Evolutionary conservation across 75 land plant species (phyloP), one percentile per base, ranked within the genome.

Genomic region (Ceratopteris richardii): DNA sequence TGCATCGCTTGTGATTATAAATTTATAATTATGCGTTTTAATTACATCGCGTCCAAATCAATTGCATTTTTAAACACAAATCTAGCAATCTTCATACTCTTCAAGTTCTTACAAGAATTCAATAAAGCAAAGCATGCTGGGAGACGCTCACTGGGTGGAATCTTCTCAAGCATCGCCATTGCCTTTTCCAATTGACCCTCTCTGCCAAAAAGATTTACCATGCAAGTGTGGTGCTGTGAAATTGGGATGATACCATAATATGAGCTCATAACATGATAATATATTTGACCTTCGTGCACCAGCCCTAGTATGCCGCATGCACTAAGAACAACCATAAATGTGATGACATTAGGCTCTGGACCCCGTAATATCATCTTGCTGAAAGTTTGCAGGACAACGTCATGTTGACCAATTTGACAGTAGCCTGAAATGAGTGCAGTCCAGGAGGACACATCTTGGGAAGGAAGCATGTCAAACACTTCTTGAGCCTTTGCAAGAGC

Each of bases 271-370:
- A 12, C 20, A 29, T 54, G 51, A 46, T 70, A 65, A 41, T 70
- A 76, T 13, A 23, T 56, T 14, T 44, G 17, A n/a, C 68, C 78
- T 55, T 57, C 46, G 29, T 76, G 60, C 23, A 70, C 56, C 46
- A 23, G 39, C n/a, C 78, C 78, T 43, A 31, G 47, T 42, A 65
- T 68, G 41, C 69, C 61, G 44, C 78, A 76, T 19, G 64, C 78
- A 65, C 25, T 26, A 0, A 76, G 31, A 54, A 76, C 50, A 17
- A 58, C 67, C 2, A 70, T 1, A 29, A 76, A 65, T 17, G 78
- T 76, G 16, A 67, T 39, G 36, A 55, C 40, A 31, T 62, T 73
- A n/a, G 76, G 65, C 2, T 24, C 30, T 5, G 24, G 9, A 19
- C 70, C 70, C 0, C 19, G 31, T 5, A 48, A 43, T 16, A 60